A percentile compares a stretch with the other conserved stretches of the same genome.
Conservation (phyloP, 176 grass and related monocot species). For the Triticum dicoccoides region DNA sequence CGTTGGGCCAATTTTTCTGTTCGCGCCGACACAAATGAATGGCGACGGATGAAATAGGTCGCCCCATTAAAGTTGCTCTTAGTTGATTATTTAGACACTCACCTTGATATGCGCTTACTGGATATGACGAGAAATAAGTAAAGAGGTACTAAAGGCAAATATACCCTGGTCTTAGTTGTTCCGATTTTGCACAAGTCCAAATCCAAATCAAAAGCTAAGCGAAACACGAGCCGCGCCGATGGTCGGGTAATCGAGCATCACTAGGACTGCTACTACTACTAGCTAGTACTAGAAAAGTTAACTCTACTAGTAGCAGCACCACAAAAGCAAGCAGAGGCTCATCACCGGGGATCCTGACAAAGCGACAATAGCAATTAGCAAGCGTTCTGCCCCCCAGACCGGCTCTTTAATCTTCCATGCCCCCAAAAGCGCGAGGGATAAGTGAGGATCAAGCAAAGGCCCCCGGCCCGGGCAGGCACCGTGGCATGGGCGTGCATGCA, state of each 20-base stretch:
- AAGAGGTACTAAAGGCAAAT: no score
- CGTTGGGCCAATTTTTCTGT: no score
- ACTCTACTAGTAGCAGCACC: not conserved
- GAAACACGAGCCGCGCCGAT: not conserved
- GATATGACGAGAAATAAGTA: no score
- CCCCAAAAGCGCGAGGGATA: conserved; percentile 19
- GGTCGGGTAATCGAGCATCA: not conserved
- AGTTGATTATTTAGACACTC: no score
- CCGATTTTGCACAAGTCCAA: not conserved
- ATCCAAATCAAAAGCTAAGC: not conserved
- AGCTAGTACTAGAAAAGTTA: not conserved
- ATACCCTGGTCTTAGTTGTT: not conserved
- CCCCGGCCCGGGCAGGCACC: not conserved
- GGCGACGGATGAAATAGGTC: no score
- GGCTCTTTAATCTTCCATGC: no score
- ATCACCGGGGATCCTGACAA: conserved; percentile 11
- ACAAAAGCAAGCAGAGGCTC: conserved; percentile 18
- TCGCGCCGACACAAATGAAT: no score
- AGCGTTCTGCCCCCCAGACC: no score
- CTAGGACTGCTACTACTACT: no score
- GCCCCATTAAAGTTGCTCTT: no score
- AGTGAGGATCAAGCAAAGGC: conserved; percentile 46
- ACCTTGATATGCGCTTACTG: no score
- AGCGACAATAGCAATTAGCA: not conserved
- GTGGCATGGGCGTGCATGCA: not conserved